Evolutionary conservation across 345 rosid genomes (phyloP), one percentile per base, ranked within the genome.

Genomic region (Citrus glauca): DNA sequence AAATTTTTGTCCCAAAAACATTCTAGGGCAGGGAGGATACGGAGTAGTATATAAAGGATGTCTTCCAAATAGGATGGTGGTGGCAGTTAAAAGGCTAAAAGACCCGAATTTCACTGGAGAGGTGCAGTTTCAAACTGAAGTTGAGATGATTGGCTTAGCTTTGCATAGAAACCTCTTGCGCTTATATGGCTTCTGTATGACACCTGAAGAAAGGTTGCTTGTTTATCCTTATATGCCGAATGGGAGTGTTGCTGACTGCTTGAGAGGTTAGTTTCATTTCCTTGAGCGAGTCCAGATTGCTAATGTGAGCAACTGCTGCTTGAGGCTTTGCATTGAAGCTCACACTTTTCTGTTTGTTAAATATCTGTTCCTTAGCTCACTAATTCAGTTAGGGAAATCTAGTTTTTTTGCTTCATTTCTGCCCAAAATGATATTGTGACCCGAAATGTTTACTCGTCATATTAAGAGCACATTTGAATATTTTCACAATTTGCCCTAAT

Each of bases 221-320:
- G 92, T 96, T 74, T 94, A 96, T 89, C 99, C 99, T 24, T 96
- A 88, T 62, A 96, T 96, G 97, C 97, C 94, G 62, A 94, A 96
- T 87, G 99, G 98, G 67, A 94, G 98, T 20, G 97, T 92, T 2
- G 98, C 97, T 55, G 99, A 96, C 72, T 90, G 99, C 38, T 77
- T 94, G 38, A 88, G 95, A 94, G 98, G 98, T 94, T 81, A 73
- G 78, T 79, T 63, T 78, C 71, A 33, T 33, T 55, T 50, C 25
- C 24, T 30, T 35, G 1, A 32, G 24, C 24, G 5, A 24, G 57
- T 27, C 68, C 50, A 25, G 67, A 37, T 73, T 73, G 59, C 71
- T 25, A 22, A 42, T 33, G 2, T 6, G 25, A 16, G 38, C 50
- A 57, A 50, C 32, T n/a, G 10, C 32, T 60, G 65, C 7, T 5